Evolutionary conservation across 2,329 filamentous ascomycete genomes (phyloP).

Genomic region (Fusarium annulatum): DNA sequence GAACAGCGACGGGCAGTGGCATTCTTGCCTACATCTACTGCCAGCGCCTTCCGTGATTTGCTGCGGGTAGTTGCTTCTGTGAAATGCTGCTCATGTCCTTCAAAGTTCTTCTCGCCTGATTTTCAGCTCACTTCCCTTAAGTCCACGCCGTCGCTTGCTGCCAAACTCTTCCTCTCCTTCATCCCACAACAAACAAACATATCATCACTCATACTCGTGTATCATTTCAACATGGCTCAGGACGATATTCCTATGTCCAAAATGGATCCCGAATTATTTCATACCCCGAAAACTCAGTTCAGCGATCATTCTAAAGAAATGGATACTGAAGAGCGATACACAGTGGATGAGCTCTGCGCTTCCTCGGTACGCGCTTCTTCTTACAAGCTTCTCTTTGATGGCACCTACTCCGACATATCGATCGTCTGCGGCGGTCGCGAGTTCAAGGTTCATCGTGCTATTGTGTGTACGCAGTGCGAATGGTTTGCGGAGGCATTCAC

Average conservation of each 20-base stretch:
- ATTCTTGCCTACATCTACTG: neutral
- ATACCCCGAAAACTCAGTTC: neutral
- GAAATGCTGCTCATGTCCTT: neutral
- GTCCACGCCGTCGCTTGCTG: neutral
- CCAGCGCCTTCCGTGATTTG: neutral
- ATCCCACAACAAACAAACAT: neutral
- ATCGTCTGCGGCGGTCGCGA: constrained; percentile 45
- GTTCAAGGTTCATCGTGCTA: constrained; percentile 49
- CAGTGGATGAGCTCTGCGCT: constrained; percentile 1
- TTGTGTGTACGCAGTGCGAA: constrained; percentile 51
- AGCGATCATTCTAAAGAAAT: neutral
- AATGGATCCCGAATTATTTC: neutral
- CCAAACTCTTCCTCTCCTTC: neutral
- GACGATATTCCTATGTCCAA: neutral
- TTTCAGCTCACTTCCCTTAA: too few species aligned
- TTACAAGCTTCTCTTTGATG: neutral
- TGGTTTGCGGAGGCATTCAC: constrained; percentile 47
- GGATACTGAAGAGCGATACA: neutral
- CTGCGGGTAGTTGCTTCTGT: neutral
- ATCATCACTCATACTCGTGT: neutral
- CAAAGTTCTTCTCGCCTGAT: too few species aligned
- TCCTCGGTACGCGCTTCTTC: neutral
- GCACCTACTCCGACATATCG: constrained; percentile 49
- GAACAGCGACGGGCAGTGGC: neutral
- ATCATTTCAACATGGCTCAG: neutral